Evolutionary conservation across 805 yeast genomes (phyloP).

Genomic region (Pichia nanzhaoensis): DNA sequence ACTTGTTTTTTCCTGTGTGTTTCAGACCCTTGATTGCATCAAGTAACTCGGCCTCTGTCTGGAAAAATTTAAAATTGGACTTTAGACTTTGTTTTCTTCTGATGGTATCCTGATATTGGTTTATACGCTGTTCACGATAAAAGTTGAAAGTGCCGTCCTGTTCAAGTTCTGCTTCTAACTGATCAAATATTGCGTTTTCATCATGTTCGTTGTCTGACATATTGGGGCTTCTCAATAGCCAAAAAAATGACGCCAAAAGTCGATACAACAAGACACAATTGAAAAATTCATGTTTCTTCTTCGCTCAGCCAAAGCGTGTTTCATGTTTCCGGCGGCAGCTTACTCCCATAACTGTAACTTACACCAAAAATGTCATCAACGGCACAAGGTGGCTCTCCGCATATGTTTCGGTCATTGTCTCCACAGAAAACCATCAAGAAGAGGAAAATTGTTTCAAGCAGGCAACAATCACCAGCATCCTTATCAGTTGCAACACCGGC

Average conservation of each 20-base stretch:
- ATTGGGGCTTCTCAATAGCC: neutral
- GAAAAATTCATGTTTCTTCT: too few species aligned
- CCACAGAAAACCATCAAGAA: too few species aligned
- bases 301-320: too few species aligned
- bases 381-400: too few species aligned
- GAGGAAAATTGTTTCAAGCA: too few species aligned
- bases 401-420: too few species aligned
- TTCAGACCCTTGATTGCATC: neutral
- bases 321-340: too few species aligned
- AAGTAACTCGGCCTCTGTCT: neutral
- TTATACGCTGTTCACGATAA: constrained; percentile 4
- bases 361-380: too few species aligned
- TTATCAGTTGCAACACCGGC: too few species aligned
- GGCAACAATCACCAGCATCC: too few species aligned
- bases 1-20: too few species aligned
- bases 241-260: neutral
- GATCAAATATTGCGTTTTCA: constrained; percentile 37
- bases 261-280: neutral
- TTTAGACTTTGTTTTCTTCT: constrained; percentile 34
- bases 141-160: constrained; percentile 11
- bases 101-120: constrained; percentile 26
- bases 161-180: constrained; percentile 40
- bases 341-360: too few species aligned
- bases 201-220: constrained; percentile 19
- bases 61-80: constrained; percentile 10